Evolutionary conservation across 2,329 filamentous ascomycete species (phyloP), one percentile per base, ranked within the genome.

Genomic region (Fusarium coicis): DNA sequence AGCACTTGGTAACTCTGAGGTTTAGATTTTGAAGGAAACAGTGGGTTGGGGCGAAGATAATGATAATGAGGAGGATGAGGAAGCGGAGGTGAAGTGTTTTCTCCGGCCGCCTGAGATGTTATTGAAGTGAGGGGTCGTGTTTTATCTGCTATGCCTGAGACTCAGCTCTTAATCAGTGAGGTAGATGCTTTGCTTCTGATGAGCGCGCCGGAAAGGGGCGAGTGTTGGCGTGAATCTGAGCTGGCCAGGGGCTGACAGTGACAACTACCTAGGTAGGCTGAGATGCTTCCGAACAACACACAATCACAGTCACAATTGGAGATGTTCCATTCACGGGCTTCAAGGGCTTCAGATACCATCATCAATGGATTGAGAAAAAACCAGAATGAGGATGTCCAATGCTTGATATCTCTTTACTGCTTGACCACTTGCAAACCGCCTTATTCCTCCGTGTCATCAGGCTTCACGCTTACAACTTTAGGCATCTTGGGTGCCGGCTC

Each of bases 191-290:
- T 42, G 46, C 43, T 54, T 58, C 46, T 55, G 46, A 58, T 42
- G 12, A 72, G 46, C 5, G 11, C 11, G 42, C n/a, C 14, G 42
- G 39, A 23, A 50, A 10, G 39, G 16, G 16, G 49, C n/a, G 40
- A 39, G 21, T 18, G 37, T 26, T 57, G 56, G 36, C 18, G 30
- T 47, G 49, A 61, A 58, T 64, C 15, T 36, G 47, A 47, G 39
- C 15, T 36, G 42, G 32, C 11, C 62, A 64, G 63, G 39, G 58
- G 53, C 39, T 55, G 53, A 23, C 43, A 73, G 70, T 64, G 71
- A 61, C 58, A 60, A 12, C 14, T 49, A 32, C 11, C 11, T 32
- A 32, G 23, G 23, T 49, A 39, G 26, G n/a, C 18, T 28, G 30
- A 21, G 28, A 60, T 59, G 37, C 52, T 32, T 36, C 34, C 15